Conservation (phyloP, 1,284 basidiomycete species). For the Retiboletus fuscus region DNA sequence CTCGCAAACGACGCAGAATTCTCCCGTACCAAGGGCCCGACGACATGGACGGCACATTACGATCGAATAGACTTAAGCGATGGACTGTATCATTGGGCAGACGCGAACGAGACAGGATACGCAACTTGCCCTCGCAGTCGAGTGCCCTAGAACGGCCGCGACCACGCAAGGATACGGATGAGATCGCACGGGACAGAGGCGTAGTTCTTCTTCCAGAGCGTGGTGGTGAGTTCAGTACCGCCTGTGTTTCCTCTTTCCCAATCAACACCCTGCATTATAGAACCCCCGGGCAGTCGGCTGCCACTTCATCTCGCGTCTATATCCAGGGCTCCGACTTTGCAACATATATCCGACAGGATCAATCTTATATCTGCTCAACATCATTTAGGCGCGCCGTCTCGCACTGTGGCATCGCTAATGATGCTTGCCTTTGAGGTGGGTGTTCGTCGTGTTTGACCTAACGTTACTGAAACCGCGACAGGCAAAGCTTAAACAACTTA, state of each 20-base stretch:
- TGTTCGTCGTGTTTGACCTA: neutral
- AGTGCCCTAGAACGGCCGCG: constrained; percentile 53
- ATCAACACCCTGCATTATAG: constrained; percentile 50
- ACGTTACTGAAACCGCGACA: constrained; percentile 44
- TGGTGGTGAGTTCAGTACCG: constrained; percentile 59
- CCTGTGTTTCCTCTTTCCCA: neutral
- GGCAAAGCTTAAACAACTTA: constrained; percentile 85
- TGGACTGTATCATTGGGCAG: constrained; percentile 80
- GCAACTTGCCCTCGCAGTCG: constrained; percentile 60
- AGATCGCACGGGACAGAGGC: constrained; percentile 77
- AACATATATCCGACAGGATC: constrained; percentile 81
- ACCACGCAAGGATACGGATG: constrained; percentile 66
- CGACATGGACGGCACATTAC: constrained; percentile 63
- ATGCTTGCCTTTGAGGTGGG: constrained; percentile 80
- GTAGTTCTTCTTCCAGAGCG: constrained; percentile 72
- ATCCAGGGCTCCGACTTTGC: constrained; percentile 76
- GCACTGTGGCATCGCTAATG: constrained; percentile 73
- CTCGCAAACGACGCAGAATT: constrained; percentile 75
- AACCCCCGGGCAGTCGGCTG: constrained; percentile 75
- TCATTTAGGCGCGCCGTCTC: constrained; percentile 69
- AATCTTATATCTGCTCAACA: constrained; percentile 85
- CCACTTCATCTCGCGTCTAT: constrained; percentile 76
- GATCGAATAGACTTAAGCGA: constrained; percentile 75
- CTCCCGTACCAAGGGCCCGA: constrained; percentile 77
- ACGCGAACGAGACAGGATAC: constrained; percentile 77